Evolutionary conservation across 164 flowering plant species (phyloP).

Genomic region (Aristolochia fimbriata): DNA sequence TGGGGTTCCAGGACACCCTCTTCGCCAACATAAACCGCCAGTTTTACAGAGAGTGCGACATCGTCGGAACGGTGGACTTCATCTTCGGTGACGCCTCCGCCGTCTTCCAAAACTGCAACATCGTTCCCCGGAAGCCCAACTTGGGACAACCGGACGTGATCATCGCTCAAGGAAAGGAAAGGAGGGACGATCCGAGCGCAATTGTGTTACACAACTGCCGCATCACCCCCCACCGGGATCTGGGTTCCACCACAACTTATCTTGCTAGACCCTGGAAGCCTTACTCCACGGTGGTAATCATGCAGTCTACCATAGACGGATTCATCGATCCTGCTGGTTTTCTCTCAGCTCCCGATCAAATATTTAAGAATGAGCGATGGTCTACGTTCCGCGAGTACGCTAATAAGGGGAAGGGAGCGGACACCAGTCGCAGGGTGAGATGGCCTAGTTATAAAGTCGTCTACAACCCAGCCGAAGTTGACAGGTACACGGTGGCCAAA

Average conservation of each 20-base stretch:
- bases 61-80: slow-evolving; percentile 16
- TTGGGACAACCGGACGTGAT: slow-evolving; percentile 24
- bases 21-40: slow-evolving; percentile 2
- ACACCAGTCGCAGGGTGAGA: slow-evolving; percentile 2
- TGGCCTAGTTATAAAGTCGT: slow-evolving; percentile 11
- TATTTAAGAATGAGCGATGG: slow-evolving; percentile 4
- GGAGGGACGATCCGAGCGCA: slow-evolving; percentile 21
- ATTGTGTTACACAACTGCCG: slow-evolving; percentile 28
- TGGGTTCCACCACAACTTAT: slow-evolving; percentile 19
- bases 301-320: slow-evolving; percentile 24
- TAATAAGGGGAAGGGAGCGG: slow-evolving; percentile 19
- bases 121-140: slow-evolving; percentile 20
- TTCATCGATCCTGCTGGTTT: slow-evolving; percentile 34
- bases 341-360: slow-evolving; percentile 6
- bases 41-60: slow-evolving; percentile 21
- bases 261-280: slow-evolving; percentile 44
- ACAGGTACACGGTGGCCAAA: not conserved
- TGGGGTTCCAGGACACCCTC: slow-evolving; percentile 13
- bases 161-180: slow-evolving; percentile 32
- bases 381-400: slow-evolving; percentile 14
- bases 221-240: slow-evolving; percentile 14
- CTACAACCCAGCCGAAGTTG: not conserved
- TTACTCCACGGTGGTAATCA: slow-evolving; percentile 29
- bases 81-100: slow-evolving; percentile 31
- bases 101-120: slow-evolving; percentile 27